phyloP scores from a whole-genome alignment of 352 stramenopile species.

The Globisporangium orthogonon region DNA sequence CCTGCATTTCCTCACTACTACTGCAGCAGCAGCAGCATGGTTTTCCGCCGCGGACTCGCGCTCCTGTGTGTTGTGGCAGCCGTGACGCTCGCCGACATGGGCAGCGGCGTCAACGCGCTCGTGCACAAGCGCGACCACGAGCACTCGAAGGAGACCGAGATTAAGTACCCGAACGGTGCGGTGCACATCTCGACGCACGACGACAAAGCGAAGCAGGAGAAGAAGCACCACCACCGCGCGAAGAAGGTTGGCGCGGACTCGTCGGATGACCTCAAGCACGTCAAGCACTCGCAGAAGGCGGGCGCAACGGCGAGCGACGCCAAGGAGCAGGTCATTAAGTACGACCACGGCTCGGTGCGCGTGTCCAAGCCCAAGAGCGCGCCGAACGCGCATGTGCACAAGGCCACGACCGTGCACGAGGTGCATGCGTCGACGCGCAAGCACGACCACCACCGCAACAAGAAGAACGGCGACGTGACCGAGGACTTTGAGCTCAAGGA shows the following conservation, averaged over 20 bases:
- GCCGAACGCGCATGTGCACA: conserved; percentile 3
- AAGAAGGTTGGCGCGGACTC: conserved; percentile 18
- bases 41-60: conserved; percentile 27
- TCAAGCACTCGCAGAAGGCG: conserved; percentile 21
- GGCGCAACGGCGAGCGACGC: conserved; percentile 14
- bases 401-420: conserved; percentile 6
- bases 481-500: conserved; percentile 14
- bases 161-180: conserved; percentile 27
- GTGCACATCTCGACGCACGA: conserved; percentile 21
- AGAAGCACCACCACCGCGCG: conserved; percentile 10
- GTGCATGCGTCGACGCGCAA: conserved; percentile 5
- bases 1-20: background rate
- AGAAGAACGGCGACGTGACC: conserved; percentile 6
- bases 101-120: conserved; percentile 14
- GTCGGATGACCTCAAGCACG: conserved; percentile 14
- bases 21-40: no score
- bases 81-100: conserved; percentile 21
- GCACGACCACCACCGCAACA: conserved; percentile 7
- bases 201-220: conserved; percentile 7
- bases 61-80: conserved; percentile 30
- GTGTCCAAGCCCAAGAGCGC: conserved; percentile 19
- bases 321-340: conserved; percentile 28
- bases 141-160: conserved; percentile 16
- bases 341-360: conserved; percentile 45
- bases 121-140: conserved; percentile 17